These are phyloP conservation scores for Acanthamoeba triangularis DNA, from an alignment of 208 protist species.

Conservation along the genomic window DNA sequence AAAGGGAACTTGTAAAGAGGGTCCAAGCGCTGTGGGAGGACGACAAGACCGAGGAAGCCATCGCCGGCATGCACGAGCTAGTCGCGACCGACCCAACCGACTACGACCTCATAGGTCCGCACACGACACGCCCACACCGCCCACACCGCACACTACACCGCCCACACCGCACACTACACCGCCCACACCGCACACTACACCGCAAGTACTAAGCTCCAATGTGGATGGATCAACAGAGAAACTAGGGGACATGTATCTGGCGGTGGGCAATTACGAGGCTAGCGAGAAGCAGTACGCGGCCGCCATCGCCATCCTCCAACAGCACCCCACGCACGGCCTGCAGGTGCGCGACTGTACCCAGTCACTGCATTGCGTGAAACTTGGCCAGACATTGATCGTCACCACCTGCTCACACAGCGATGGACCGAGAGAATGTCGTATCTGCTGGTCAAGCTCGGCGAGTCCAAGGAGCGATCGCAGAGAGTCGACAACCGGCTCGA, in stretches of 20 bases:
- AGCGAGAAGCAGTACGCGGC: neutral
- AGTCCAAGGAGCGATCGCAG: neutral
- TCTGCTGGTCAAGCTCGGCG: constrained; percentile 51
- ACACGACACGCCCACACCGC: neutral
- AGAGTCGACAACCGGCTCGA: neutral
- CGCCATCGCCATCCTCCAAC: neutral
- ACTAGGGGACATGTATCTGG: constrained; percentile 45
- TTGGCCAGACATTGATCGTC: neutral
- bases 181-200: neutral
- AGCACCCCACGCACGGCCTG: neutral
- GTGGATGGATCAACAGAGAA: neutral
- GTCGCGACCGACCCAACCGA: neutral
- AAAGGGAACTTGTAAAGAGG: neutral
- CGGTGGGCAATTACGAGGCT: constrained; percentile 29
- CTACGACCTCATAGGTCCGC: constrained; percentile 21
- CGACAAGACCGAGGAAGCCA: constrained; percentile 48
- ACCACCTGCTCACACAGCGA: neutral
- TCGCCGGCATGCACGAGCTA: constrained; percentile 30
- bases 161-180: neutral
- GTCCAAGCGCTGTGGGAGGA: constrained; percentile 27
- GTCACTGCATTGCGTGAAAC: neutral
- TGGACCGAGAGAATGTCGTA: neutral
- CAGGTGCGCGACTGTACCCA: neutral
- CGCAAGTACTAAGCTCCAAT: neutral
- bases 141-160: neutral